These are phyloP conservation scores for Fraxinus paxiana DNA, from an alignment of 305 asterid species.

Conservation along the genomic window DNA sequence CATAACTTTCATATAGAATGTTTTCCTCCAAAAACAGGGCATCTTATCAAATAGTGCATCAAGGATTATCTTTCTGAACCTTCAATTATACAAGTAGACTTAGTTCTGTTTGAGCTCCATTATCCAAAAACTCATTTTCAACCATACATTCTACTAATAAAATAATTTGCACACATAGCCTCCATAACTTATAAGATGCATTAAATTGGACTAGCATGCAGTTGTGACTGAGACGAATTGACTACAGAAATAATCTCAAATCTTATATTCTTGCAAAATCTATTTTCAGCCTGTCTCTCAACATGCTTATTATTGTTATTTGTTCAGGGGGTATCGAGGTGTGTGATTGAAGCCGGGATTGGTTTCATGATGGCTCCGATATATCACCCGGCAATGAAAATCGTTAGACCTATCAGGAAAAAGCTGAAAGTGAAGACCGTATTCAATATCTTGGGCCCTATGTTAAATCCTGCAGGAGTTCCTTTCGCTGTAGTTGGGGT, in stretches of 20 bases:
- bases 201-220: neutral
- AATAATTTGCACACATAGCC: neutral
- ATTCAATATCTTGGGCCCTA: conserved; percentile 51
- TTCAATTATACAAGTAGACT: neutral
- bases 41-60: neutral
- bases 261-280: neutral
- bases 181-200: neutral
- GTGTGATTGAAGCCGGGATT: conserved; percentile 50
- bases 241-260: neutral
- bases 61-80: neutral
- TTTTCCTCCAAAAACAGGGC: neutral
- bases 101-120: no score
- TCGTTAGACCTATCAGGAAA: conserved; percentile 52
- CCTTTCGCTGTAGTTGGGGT: conserved; percentile 59
- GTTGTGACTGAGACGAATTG: neutral
- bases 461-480: conserved; percentile 52
- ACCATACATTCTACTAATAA: no score
- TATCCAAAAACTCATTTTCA: no score
- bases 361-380: conserved; percentile 64
- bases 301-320: neutral
- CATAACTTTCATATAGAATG: neutral
- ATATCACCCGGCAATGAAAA: conserved; percentile 61
- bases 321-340: conserved; percentile 43
- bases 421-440: conserved; percentile 53
- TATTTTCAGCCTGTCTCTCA: neutral